Percentiles rank a stretch among this genome's conserved stretches.
Evolutionary conservation across 495 filamentous ascomycete genomes (phyloP).

Genomic region (Saxophila tyrrhenica): DNA sequence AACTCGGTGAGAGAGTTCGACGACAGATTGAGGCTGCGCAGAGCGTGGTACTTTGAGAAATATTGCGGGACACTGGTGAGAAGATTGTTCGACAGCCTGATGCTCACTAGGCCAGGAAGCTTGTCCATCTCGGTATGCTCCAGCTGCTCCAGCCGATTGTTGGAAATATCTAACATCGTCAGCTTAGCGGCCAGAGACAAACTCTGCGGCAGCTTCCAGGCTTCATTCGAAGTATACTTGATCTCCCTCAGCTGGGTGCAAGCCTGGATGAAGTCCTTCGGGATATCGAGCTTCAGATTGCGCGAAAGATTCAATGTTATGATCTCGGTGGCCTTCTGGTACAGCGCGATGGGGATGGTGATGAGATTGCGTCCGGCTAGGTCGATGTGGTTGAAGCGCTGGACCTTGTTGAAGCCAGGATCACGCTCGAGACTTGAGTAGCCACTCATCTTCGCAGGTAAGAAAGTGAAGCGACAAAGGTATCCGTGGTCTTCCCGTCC

Average conservation of each 20-base stretch:
- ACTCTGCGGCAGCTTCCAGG: constrained; percentile 72
- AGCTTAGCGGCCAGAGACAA: constrained; percentile 69
- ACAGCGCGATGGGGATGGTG: constrained; percentile 88
- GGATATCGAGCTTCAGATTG: constrained; percentile 85
- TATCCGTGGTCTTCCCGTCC: constrained; percentile 98
- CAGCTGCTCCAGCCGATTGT: constrained; percentile 79
- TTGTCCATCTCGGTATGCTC: constrained; percentile 68
- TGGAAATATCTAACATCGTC: constrained; percentile 85
- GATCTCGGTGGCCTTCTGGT: constrained; percentile 83
- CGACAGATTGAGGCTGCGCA: constrained; percentile 78
- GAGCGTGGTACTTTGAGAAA: constrained; percentile 62
- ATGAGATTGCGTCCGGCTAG: constrained; percentile 82
- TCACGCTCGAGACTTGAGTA: constrained; percentile 65
- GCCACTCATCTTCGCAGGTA: constrained; percentile 77
- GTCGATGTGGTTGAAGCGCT: constrained; percentile 89
- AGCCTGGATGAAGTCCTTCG: constrained; percentile 90
- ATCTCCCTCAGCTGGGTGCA: constrained; percentile 89
- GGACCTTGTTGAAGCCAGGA: constrained; percentile 63
- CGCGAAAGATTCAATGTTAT: constrained; percentile 86
- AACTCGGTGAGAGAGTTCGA: constrained; percentile 84
- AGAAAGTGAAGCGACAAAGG: constrained; percentile 86
- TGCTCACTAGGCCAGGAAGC: constrained; percentile 64
- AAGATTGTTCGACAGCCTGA: constrained; percentile 89
- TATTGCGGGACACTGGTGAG: constrained; percentile 64
- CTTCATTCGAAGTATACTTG: constrained; percentile 86